Percentiles rank a stretch among this genome's conserved stretches.
These are phyloP conservation scores for Kwoniella heveanensis DNA, from an alignment of 768 basidiomycete species.

Conservation along the genomic window DNA sequence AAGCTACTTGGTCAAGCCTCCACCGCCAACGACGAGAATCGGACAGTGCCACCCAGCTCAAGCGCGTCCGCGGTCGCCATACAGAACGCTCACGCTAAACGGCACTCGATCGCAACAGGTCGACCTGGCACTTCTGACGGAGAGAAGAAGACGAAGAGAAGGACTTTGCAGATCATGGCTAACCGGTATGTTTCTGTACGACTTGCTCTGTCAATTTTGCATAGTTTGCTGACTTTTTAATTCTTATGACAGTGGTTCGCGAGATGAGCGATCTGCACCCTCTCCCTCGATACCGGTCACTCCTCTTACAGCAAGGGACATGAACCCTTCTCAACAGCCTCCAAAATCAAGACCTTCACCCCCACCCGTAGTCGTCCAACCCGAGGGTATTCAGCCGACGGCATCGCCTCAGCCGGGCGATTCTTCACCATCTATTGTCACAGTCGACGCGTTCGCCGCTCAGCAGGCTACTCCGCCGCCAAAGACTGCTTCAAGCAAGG, in stretches of 20 bases:
- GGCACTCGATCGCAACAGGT: slow-evolving; percentile 5
- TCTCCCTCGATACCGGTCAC: slow-evolving; percentile 39
- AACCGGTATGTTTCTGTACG: slow-evolving; percentile 61
- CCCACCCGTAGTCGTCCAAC: slow-evolving; percentile 34
- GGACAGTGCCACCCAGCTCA: slow-evolving; percentile 31
- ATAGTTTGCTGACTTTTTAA: background rate
- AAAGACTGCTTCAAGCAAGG: slow-evolving; percentile 49
- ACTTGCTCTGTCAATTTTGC: slow-evolving; percentile 2
- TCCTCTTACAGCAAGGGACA: slow-evolving; percentile 37
- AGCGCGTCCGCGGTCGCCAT: slow-evolving; percentile 24
- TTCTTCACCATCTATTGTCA: slow-evolving; percentile 59
- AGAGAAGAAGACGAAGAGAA: slow-evolving; percentile 63
- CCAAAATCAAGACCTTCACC: slow-evolving; percentile 29
- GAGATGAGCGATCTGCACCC: slow-evolving; percentile 27
- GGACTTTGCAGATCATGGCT: slow-evolving; percentile 84
- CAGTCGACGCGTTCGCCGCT: slow-evolving; percentile 41
- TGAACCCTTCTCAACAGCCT: slow-evolving; percentile 29
- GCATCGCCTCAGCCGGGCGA: slow-evolving; percentile 63
- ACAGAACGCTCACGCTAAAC: slow-evolving; percentile 11
- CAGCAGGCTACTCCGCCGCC: slow-evolving; percentile 24
- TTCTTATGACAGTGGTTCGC: background rate
- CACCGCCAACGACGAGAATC: slow-evolving; percentile 27
- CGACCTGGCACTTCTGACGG: slow-evolving; percentile 37
- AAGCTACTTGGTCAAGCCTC: slow-evolving; percentile 64
- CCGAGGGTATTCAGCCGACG: slow-evolving; percentile 40